These are phyloP conservation scores for Trichoderma hamatum DNA, from an alignment of 2,329 filamentous ascomycete species.

Conservation along the genomic window DNA sequence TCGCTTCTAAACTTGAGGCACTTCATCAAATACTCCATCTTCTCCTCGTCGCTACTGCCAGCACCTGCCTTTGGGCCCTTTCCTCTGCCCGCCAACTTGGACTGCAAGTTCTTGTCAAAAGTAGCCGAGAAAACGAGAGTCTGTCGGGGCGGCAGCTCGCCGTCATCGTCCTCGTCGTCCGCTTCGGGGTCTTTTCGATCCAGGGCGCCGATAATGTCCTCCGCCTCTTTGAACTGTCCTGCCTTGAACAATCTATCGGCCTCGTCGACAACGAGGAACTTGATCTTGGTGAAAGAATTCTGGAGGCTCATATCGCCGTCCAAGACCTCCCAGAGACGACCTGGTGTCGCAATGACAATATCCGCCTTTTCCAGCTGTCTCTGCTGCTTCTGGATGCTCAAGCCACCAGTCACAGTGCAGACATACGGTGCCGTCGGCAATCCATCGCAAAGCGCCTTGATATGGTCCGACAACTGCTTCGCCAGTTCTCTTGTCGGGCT, in stretches of 20 bases:
- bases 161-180: slow-evolving; percentile 51
- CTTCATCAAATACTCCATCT: slow-evolving; percentile 89
- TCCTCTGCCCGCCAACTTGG: slow-evolving; percentile 81
- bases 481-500: slow-evolving; percentile 93
- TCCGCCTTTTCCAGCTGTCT: slow-evolving; percentile 81
- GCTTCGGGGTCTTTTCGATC: slow-evolving; percentile 70
- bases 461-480: slow-evolving; percentile 84
- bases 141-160: slow-evolving; percentile 61
- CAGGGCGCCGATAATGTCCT: slow-evolving; percentile 81
- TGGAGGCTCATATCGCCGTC: slow-evolving; percentile 73
- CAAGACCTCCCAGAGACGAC: slow-evolving; percentile 91
- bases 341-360: slow-evolving; percentile 91
- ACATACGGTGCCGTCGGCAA: slow-evolving; percentile 67
- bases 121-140: slow-evolving; percentile 97
- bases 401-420: slow-evolving; percentile 87
- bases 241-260: slow-evolving; percentile 89
- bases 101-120: slow-evolving; percentile 87
- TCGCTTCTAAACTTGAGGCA: slow-evolving; percentile 85
- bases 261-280: slow-evolving; percentile 89
- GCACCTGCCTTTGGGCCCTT: slow-evolving; percentile 43
- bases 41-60: slow-evolving; percentile 69
- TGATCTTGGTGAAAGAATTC: slow-evolving; percentile 69
- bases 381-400: slow-evolving; percentile 95
- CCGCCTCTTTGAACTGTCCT: slow-evolving; percentile 92
- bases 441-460: slow-evolving; percentile 71